A percentile compares a stretch with the other conserved stretches of the same genome.
Conservation (phyloP, 2,329 filamentous ascomycete genomes). For the Fusarium tuaranense region DNA sequence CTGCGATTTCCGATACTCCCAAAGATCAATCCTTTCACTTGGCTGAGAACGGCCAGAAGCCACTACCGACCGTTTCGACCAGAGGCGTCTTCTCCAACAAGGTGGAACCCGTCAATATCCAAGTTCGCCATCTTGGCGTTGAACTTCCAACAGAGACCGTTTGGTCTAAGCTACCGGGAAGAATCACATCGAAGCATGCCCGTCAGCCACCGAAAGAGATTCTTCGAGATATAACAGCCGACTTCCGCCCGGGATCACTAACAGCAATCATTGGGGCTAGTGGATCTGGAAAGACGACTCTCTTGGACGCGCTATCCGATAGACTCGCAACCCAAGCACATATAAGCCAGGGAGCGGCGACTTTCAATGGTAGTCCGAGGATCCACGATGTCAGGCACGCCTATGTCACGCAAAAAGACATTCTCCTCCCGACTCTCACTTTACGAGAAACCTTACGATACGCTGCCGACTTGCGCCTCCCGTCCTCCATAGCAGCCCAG, state of each 20-base stretch:
- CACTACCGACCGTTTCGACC: not conserved
- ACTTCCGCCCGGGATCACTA: not conserved
- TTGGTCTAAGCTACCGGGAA: not conserved
- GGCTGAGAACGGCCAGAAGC: not conserved
- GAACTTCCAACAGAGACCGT: not conserved
- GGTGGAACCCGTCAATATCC: not conserved
- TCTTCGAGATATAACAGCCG: not conserved
- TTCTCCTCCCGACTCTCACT: slow-evolving; percentile 78
- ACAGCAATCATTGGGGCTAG: not conserved
- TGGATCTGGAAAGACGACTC: not conserved
- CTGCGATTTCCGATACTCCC: not conserved
- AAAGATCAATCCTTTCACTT: not conserved
- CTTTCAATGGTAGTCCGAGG: slow-evolving; percentile 70
- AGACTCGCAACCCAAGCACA: not conserved
- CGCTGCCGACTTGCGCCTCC: slow-evolving; percentile 77
- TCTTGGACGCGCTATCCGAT: not conserved
- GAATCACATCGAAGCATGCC: not conserved
- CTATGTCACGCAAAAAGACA: slow-evolving; percentile 83
- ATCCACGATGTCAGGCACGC: slow-evolving; percentile 69
- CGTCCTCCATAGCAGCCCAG: slow-evolving; percentile 67
- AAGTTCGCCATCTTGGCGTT: not conserved
- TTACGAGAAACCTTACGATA: slow-evolving; percentile 81
- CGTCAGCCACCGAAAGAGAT: not conserved
- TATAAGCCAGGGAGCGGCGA: slow-evolving; percentile 46
- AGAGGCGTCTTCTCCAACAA: not conserved